These are phyloP conservation scores for Phialemonium atrogriseum DNA, from an alignment of 2,329 filamentous ascomycete species.

Conservation along the genomic window DNA sequence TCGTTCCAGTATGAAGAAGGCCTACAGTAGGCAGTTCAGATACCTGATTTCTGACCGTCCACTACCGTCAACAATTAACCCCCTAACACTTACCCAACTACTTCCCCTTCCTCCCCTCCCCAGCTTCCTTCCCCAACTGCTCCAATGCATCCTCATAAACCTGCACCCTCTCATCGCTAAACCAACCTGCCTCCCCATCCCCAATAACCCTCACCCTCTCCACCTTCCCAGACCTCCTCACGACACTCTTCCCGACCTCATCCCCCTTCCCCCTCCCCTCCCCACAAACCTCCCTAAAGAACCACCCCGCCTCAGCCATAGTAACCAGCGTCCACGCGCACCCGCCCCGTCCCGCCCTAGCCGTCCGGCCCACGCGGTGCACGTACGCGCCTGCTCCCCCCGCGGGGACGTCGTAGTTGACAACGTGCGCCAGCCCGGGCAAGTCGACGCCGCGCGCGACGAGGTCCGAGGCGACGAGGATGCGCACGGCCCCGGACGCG, in stretches of 20 bases:
- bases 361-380: conserved; percentile 86
- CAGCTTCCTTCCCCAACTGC: conserved; percentile 53
- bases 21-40: too few relatives aligned
- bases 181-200: conserved; percentile 34
- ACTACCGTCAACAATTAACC: too few relatives aligned
- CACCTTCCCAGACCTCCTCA: conserved; percentile 35
- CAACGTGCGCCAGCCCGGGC: conserved; percentile 67
- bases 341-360: conserved; percentile 67
- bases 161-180: conserved; percentile 36
- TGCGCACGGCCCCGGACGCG: conserved; percentile 50
- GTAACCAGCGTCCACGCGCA: conserved; percentile 81
- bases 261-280: conserved; percentile 37
- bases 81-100: too few relatives aligned
- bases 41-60: too few relatives aligned
- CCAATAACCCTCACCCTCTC: conserved; percentile 36
- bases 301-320: conserved; percentile 81
- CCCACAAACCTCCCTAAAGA: conserved; percentile 73
- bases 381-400: conserved; percentile 75
- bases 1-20: too few relatives aligned
- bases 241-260: conserved; percentile 22
- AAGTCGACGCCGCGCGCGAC: conserved; percentile 86
- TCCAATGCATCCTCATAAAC: conserved; percentile 50
- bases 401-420: conserved; percentile 94
- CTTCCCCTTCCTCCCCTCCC: conserved; percentile 14
- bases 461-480: conserved; percentile 88